These are phyloP conservation scores for Thelephora terrestris DNA, from an alignment of 1,284 basidiomycete species.

Conservation along the genomic window DNA sequence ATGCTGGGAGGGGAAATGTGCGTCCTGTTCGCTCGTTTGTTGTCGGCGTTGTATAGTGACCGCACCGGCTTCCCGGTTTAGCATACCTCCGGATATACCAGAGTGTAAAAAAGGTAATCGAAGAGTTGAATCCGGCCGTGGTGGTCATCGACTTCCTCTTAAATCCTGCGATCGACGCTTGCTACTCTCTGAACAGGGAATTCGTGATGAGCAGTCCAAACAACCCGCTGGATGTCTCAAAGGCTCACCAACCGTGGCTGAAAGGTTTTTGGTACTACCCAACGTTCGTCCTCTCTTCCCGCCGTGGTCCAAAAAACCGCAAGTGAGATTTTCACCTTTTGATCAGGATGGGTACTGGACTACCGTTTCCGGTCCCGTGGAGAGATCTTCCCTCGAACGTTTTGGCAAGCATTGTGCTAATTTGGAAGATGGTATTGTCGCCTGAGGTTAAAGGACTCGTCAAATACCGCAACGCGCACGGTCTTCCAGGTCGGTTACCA, in stretches of 20 bases:
- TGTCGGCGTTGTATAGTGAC: too few species aligned
- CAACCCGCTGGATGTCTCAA: conserved; percentile 8
- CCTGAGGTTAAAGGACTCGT: conserved; percentile 7
- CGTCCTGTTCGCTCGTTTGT: too few species aligned
- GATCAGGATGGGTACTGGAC: conserved; percentile 7
- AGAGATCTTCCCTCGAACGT: conserved; percentile 9
- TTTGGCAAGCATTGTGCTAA: conserved; percentile 6
- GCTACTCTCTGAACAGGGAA: too few species aligned
- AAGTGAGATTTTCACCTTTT: not conserved
- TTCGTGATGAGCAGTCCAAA: conserved; percentile 4
- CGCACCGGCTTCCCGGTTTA: too few species aligned
- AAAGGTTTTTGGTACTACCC: conserved; percentile 10
- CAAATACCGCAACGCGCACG: conserved; percentile 5
- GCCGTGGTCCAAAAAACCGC: not conserved
- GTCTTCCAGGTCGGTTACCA: conserved; percentile 7
- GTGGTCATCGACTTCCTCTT: too few species aligned
- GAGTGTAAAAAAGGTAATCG: too few species aligned
- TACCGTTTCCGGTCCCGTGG: conserved; percentile 8
- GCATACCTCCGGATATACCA: too few species aligned
- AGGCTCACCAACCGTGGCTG: conserved; percentile 7
- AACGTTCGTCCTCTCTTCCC: conserved; percentile 7
- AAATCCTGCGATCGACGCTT: too few species aligned
- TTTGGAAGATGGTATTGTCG: conserved; percentile 4
- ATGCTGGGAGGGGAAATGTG: too few species aligned
- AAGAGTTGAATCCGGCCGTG: too few species aligned